phyloP scores from a whole-genome alignment of 768 basidiomycete genomes.

The Tulasnella calospora region DNA sequence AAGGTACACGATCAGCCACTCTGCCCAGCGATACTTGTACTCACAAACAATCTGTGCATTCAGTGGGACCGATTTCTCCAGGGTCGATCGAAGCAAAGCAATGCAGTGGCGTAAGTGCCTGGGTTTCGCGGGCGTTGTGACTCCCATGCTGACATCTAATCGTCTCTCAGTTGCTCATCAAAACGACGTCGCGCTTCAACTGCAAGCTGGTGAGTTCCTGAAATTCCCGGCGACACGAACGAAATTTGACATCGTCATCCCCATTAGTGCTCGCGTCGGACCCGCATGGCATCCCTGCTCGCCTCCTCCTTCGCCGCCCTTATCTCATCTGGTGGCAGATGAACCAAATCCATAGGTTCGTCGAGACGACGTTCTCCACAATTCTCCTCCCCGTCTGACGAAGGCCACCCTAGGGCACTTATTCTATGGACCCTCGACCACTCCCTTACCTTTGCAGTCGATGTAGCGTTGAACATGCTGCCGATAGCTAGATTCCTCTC shows the following conservation, averaged over 20 bases:
- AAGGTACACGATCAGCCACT: background rate
- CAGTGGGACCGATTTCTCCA: slow-evolving; percentile 20
- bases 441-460: slow-evolving; percentile 15
- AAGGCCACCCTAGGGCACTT: background rate
- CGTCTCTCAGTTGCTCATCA: slow-evolving; percentile 19
- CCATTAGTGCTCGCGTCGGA: background rate
- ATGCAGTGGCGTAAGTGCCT: slow-evolving; percentile 23
- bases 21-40: background rate
- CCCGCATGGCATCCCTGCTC: background rate
- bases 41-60: background rate
- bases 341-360: slow-evolving; percentile 12
- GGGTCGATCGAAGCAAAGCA: slow-evolving; percentile 14
- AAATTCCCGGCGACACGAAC: background rate
- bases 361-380: background rate
- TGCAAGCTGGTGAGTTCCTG: background rate
- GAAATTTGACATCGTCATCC: background rate
- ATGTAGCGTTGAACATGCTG: slow-evolving; percentile 20
- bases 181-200: slow-evolving; percentile 14
- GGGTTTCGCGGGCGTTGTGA: background rate
- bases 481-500: background rate
- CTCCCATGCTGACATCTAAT: background rate
- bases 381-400: background rate
- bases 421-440: slow-evolving; percentile 14
- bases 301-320: slow-evolving; percentile 10
- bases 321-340: slow-evolving; percentile 26